Percentiles rank a stretch among this genome's conserved stretches.
These are phyloP conservation scores for Licmophora abbreviata DNA, from an alignment of 108 stramenopile species.

Conservation along the genomic window DNA sequence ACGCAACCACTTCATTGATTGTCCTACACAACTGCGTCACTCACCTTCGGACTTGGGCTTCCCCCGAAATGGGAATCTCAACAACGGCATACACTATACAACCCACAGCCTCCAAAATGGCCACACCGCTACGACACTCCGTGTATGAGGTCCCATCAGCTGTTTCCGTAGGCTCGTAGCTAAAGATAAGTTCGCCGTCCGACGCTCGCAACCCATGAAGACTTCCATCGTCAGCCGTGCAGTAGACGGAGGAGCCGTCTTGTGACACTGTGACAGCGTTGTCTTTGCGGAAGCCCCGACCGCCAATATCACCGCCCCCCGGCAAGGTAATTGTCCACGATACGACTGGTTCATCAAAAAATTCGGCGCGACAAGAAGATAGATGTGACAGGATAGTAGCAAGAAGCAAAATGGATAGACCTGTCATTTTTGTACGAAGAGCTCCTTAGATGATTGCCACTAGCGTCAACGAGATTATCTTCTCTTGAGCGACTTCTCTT, in stretches of 20 bases:
- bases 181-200: no score
- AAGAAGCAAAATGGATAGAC: background rate
- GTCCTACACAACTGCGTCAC: background rate
- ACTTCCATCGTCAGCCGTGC: slow-evolving; percentile 25
- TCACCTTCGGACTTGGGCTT: background rate
- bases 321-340: slow-evolving; percentile 3
- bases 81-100: slow-evolving; percentile 30
- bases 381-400: background rate
- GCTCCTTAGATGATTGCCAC: background rate
- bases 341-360: slow-evolving; percentile 1
- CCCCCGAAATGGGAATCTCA: slow-evolving; percentile 12
- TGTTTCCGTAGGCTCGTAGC: no score
- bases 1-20: background rate
- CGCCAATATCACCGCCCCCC: slow-evolving; percentile 1
- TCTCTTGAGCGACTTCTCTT: no score
- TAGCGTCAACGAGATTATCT: no score
- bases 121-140: slow-evolving; percentile 13
- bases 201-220: slow-evolving; percentile 15
- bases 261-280: slow-evolving; percentile 22
- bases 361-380: background rate
- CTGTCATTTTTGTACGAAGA: background rate
- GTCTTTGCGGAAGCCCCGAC: slow-evolving; percentile 24
- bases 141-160: no score
- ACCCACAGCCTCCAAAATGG: background rate
- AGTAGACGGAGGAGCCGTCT: slow-evolving; percentile 19